Base-by-base conservation (phyloP, 345 rosid genomes). In the Salix purpurea region DNA sequence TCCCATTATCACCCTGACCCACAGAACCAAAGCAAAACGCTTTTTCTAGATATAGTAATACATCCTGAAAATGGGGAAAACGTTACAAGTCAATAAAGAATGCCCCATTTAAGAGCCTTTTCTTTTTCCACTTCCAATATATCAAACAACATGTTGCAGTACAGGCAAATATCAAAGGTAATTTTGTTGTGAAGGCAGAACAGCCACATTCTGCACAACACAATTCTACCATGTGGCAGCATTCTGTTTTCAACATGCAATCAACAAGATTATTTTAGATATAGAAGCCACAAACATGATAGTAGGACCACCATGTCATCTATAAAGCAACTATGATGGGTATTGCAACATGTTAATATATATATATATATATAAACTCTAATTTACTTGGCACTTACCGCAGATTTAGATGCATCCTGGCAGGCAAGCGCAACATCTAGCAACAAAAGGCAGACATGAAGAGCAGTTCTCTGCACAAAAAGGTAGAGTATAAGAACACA, bases 371-470 rank as follows among this genome's bases (percentile, higher is more conserved):
- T 32, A 32, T 42, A 75, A 71, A 74, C 23, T 23, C 61, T 21
- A 65, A 10, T 68, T 40, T 65, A 52, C 21, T 58, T 28, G 10
- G 64, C 64, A 87, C 96, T 88, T 88, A 96, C 99, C 80, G 86
- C 90, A 79, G 92, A 87, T 83, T 86, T 92, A 70, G 91, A 88
- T 48, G 93, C 93, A 76, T 96, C 93, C 78, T 74, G 86, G 84
- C 97, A 89, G 75, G 98, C 98, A 80, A 94, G 88, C 15, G 88
- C 87, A 84, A 84, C 89, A 82, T 96, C 99, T 84, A 96, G 88
- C 79, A 94, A 74, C 88, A 96, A 78, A 67, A 92, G 91, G 78
- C 98, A 91, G 71, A 94, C 88, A 83, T 88, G 96, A 86, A 90
- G 97, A 32, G 97, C 98, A 23, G 86, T 87, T 73, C 89, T 85